These are phyloP conservation scores for Colletotrichum sidae DNA, from an alignment of 2,329 filamentous ascomycete species.

Conservation along the genomic window DNA sequence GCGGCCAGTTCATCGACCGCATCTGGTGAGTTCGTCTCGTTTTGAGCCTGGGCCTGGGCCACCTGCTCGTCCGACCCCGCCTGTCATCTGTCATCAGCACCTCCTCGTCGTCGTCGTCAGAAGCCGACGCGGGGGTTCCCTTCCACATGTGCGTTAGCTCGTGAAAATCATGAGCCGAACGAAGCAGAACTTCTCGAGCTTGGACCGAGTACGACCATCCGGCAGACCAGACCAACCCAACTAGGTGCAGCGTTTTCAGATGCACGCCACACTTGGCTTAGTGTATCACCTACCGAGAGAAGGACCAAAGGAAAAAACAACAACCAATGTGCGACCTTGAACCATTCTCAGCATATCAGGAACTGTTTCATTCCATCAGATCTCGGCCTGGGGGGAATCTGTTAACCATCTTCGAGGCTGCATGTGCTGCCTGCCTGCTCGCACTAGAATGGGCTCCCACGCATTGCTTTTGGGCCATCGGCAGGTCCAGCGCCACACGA, in stretches of 20 bases:
- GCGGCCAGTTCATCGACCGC: constrained; percentile 13
- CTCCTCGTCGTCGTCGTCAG: not conserved
- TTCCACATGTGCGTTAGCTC: constrained; percentile 19
- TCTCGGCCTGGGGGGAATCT: not conserved
- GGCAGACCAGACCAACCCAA: too few relatives aligned
- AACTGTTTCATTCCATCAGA: constrained; percentile 32
- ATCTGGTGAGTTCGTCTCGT: constrained; percentile 26
- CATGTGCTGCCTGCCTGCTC: not conserved
- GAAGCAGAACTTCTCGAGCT: not conserved
- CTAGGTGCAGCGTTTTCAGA: too few relatives aligned
- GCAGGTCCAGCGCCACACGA: constrained; percentile 15
- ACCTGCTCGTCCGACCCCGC: constrained; percentile 15
- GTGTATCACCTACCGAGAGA: too few relatives aligned
- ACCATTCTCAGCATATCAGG: constrained; percentile 16
- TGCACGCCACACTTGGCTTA: too few relatives aligned
- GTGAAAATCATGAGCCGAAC: constrained; percentile 11
- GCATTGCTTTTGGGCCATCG: constrained; percentile 20
- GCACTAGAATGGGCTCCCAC: not conserved
- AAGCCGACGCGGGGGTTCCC: not conserved
- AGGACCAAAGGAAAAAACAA: constrained; percentile 22
- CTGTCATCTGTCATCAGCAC: constrained; percentile 19
- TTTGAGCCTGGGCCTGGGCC: constrained; percentile 3
- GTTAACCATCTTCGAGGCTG: not conserved
- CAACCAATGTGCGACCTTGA: constrained; percentile 20
- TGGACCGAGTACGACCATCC: constrained; percentile 1